These are phyloP conservation scores for Plasmodiophora brassicae DNA, from an alignment of 208 protist genomes.

Conservation along the genomic window DNA sequence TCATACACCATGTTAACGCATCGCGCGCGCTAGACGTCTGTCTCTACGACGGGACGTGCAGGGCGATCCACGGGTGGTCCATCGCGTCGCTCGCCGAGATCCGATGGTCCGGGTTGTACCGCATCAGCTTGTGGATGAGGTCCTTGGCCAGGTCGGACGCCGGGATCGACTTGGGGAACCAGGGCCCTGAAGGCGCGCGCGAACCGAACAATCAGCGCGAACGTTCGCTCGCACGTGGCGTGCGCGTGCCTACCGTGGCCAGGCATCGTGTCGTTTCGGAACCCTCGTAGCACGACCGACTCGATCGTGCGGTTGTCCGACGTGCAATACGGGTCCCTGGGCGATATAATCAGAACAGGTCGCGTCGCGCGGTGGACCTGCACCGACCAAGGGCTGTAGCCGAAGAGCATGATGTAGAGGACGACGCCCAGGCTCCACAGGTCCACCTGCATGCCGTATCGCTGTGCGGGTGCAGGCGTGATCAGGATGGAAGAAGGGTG, in stretches of 20 bases:
- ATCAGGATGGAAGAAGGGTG: neutral
- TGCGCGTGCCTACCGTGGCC: neutral
- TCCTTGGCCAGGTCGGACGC: constrained; percentile 10
- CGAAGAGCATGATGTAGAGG: constrained; percentile 18
- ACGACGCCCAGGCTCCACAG: constrained; percentile 12
- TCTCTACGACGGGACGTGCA: neutral
- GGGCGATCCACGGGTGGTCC: neutral
- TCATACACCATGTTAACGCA: neutral
- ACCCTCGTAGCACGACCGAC: neutral
- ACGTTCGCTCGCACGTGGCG: neutral
- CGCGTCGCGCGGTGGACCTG: too few relatives aligned
- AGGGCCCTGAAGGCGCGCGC: too few relatives aligned
- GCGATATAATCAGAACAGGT: neutral
- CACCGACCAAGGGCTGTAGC: neutral
- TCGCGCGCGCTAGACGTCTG: neutral
- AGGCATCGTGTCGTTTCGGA: neutral
- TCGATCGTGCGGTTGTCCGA: neutral
- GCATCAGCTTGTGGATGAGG: neutral
- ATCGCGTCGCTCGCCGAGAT: neutral
- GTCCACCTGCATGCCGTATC: neutral
- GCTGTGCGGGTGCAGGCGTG: neutral
- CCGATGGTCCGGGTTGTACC: neutral
- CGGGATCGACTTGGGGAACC: constrained; percentile 16
- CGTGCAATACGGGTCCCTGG: neutral
- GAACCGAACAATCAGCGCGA: neutral